Evolutionary conservation across 305 asterid genomes (phyloP).

Genomic region (Fraxinus ornus): DNA sequence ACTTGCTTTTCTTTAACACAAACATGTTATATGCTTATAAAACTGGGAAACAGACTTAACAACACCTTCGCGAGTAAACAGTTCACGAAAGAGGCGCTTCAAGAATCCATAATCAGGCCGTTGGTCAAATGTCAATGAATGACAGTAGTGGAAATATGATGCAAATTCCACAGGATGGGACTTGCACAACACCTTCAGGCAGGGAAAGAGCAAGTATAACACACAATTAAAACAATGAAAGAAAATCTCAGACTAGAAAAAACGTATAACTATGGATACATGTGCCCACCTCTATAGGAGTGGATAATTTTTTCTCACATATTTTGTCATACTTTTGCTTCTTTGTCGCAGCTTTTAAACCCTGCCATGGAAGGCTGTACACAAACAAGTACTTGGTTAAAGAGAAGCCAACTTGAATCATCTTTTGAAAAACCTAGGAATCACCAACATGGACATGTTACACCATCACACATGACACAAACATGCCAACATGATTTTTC

Average conservation of each 20-base stretch:
- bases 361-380: constrained; percentile 97
- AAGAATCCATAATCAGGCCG: constrained; percentile 96
- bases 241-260: constrained; percentile 15
- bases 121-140: constrained; percentile 91
- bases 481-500: neutral
- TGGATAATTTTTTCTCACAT: constrained; percentile 87
- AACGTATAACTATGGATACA: neutral
- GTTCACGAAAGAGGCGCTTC: constrained; percentile 87
- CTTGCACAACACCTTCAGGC: constrained; percentile 85
- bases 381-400: constrained; percentile 38
- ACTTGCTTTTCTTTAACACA: neutral
- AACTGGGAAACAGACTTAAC: constrained; percentile 11
- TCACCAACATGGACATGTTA: neutral
- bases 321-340: constrained; percentile 97
- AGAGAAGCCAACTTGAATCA: neutral
- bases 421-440: neutral
- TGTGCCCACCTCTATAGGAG: constrained; percentile 83
- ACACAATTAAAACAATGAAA: neutral
- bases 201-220: neutral
- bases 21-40: neutral
- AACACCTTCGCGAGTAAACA: constrained; percentile 83
- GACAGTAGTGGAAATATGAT: constrained; percentile 93
- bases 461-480: neutral
- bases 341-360: constrained; percentile 94
- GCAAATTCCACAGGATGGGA: constrained; percentile 96